Percentiles rank a stretch among this genome's conserved stretches.
Evolutionary conservation across 2,329 filamentous ascomycete genomes (phyloP).

Genomic region (Botrytis porri): DNA sequence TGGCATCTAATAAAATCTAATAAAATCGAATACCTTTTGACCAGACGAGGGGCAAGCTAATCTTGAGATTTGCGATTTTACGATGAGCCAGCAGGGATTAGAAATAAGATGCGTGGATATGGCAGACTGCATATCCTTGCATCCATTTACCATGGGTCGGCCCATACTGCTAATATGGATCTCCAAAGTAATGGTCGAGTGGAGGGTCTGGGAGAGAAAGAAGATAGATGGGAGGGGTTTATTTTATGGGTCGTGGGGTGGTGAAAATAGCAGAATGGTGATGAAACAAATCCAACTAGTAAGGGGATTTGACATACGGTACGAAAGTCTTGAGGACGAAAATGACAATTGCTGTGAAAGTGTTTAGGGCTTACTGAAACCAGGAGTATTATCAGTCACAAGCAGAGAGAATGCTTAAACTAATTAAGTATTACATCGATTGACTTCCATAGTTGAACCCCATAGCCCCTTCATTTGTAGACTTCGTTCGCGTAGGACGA

Average conservation of each 20-base stretch:
- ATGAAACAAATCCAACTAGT: background rate
- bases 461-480: slow-evolving; percentile 1
- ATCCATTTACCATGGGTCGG: slow-evolving; percentile 11
- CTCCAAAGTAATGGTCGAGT: background rate
- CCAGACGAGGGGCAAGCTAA: slow-evolving; percentile 15
- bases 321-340: background rate
- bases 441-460: background rate
- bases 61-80: slow-evolving; percentile 21
- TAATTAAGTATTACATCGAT: background rate
- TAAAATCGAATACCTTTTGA: background rate
- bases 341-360: background rate
- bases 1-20: slow-evolving; percentile 12
- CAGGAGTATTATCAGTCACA: background rate
- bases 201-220: background rate
- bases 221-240: slow-evolving; percentile 11
- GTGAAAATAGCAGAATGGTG: background rate
- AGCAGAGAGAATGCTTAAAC: background rate
- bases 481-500: background rate
- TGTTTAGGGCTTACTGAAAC: background rate
- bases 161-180: background rate
- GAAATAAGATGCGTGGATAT: slow-evolving; percentile 16
- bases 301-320: background rate
- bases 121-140: slow-evolving; percentile 9
- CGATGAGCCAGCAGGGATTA: slow-evolving; percentile 12
- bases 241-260: slow-evolving; percentile 11